phyloP scores from a whole-genome alignment of 495 filamentous ascomycete species.

The Cenococcum geophilum region DNA sequence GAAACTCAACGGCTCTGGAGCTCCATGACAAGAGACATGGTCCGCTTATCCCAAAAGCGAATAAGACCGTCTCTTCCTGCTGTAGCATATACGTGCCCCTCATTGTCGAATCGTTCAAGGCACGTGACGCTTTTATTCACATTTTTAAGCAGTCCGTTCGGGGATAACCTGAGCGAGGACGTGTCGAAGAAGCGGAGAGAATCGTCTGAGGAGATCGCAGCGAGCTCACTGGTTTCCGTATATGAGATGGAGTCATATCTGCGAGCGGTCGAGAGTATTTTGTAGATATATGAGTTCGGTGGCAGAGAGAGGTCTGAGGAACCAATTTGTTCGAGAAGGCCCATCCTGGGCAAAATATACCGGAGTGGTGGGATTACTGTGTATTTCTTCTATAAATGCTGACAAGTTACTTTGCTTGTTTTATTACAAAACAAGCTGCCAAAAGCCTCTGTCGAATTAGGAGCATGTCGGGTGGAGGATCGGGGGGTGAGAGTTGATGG shows the following conservation, averaged over 20 bases:
- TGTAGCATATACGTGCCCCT: conserved; percentile 46
- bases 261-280: conserved; percentile 18
- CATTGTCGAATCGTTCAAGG: conserved; percentile 44
- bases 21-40: conserved; percentile 18
- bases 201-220: conserved; percentile 43
- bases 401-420: too few relatives aligned
- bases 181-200: conserved; percentile 52
- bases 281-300: conserved; percentile 32
- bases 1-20: conserved; percentile 22
- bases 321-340: conserved; percentile 10
- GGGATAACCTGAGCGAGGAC: conserved; percentile 15
- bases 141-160: conserved; percentile 39
- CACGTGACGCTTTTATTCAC: conserved; percentile 54
- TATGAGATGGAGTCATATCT: conserved; percentile 20
- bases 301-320: conserved; percentile 20
- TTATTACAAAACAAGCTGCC: too few relatives aligned
- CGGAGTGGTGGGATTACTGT: neutral
- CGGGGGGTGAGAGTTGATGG: too few relatives aligned
- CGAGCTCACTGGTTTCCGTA: conserved; percentile 23
- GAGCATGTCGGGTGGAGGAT: too few relatives aligned
- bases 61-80: conserved; percentile 58
- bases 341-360: conserved; percentile 13
- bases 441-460: too few relatives aligned
- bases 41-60: conserved; percentile 52
- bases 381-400: neutral